Evolutionary conservation across 2,329 filamentous ascomycete species (phyloP).

Genomic region (Chaetomiaceae sp.): DNA sequence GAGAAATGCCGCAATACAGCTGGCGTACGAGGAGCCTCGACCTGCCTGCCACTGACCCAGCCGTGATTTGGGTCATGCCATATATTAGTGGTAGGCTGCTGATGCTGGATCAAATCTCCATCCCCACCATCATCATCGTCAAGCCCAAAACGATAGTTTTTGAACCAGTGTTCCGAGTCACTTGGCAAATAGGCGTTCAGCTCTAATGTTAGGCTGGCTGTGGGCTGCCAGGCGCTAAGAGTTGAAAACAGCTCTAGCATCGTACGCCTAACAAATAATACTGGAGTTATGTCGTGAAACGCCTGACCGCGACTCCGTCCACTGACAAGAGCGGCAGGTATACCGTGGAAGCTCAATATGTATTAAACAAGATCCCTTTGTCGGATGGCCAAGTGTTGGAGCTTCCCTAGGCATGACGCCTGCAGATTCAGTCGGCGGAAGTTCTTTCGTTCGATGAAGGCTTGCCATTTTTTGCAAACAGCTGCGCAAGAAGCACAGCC

Average conservation of each 20-base stretch:
- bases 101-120: no score
- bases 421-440: conserved; percentile 30
- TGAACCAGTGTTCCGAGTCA: conserved; percentile 35
- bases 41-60: conserved; percentile 30
- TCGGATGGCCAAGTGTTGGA: conserved; percentile 21
- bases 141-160: conserved; percentile 27
- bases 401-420: conserved; percentile 26
- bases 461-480: conserved; percentile 36
- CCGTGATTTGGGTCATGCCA: conserved; percentile 31
- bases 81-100: not conserved
- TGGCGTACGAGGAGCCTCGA: conserved; percentile 23
- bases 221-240: conserved; percentile 30
- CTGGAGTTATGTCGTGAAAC: no score
- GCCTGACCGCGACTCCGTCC: no score
- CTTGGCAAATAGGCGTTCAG: conserved; percentile 34
- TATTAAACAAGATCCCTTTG: conserved; percentile 28
- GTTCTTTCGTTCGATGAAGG: conserved; percentile 30
- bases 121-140: conserved; percentile 23
- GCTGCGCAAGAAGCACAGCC: conserved; percentile 34
- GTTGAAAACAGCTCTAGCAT: conserved; percentile 31
- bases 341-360: conserved; percentile 33
- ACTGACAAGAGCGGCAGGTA: not conserved
- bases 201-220: conserved; percentile 31
- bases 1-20: conserved; percentile 30
- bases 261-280: conserved; percentile 19